A percentile compares a stretch with the other conserved stretches of the same genome.
Conservation (phyloP, 106 monocot species). For the Acanthochlamys bracteata region DNA sequence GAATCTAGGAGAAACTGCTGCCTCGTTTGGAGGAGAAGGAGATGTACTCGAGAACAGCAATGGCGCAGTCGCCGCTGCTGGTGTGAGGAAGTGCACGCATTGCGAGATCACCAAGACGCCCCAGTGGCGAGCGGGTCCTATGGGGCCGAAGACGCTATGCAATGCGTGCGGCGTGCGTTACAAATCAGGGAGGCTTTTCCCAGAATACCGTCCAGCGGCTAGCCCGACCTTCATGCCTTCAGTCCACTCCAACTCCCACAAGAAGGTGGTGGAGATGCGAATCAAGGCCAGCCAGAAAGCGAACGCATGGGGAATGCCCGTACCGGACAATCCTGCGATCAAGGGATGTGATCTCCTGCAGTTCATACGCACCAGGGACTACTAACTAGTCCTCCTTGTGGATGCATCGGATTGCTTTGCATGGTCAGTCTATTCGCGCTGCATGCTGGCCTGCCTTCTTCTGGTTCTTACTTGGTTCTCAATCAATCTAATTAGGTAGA, state of each 20-base stretch:
- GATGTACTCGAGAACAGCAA: background rate
- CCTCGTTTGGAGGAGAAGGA: conserved; percentile 1
- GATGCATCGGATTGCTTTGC: background rate
- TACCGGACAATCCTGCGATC: conserved; percentile 8
- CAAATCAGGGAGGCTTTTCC: conserved; percentile 74
- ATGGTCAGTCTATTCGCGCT: no score
- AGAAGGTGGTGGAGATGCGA: conserved; percentile 93
- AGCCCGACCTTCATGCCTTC: conserved; percentile 74
- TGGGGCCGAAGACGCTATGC: conserved; percentile 82
- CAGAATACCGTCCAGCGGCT: conserved; percentile 79
- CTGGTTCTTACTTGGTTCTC: background rate
- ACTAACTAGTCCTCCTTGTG: background rate
- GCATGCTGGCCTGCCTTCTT: background rate
- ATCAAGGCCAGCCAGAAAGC: conserved; percentile 19
- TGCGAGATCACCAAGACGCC: conserved; percentile 69
- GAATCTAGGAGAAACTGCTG: background rate
- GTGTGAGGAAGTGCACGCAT: conserved; percentile 60
- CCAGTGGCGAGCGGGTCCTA: conserved; percentile 74
- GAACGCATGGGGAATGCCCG: background rate
- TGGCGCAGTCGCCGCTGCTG: background rate
- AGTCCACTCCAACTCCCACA: conserved; percentile 84
- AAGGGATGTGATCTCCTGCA: conserved; percentile 55
- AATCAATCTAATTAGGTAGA: no score
- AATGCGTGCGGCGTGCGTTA: conserved; percentile 79
- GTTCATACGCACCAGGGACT: conserved; percentile 38